phyloP scores from a whole-genome alignment of 129 eudicot genomes.

The Silybum marianum region DNA sequence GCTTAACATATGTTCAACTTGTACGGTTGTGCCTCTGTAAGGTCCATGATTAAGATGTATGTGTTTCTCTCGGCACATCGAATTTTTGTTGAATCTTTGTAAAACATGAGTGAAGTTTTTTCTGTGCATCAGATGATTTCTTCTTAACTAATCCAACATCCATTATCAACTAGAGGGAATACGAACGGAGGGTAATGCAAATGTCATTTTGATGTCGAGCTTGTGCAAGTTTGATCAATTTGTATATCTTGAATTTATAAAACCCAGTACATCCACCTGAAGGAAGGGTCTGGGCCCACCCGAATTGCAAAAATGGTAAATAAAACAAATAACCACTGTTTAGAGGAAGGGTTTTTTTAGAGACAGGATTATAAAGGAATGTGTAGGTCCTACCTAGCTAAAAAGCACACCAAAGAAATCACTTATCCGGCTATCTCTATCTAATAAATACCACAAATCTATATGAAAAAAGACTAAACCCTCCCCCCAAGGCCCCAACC shows the following conservation, averaged over 20 bases:
- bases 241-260: not conserved
- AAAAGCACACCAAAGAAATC: not conserved
- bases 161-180: not conserved
- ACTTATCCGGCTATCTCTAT: not conserved
- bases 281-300: not conserved
- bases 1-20: not conserved
- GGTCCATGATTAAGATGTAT: slow-evolving; percentile 7
- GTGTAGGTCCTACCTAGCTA: not conserved
- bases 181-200: not conserved
- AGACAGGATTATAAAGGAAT: not conserved
- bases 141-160: not conserved
- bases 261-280: not conserved
- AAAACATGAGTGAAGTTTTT: not conserved
- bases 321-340: not conserved
- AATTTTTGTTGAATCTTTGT: not conserved
- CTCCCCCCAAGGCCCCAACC: not conserved
- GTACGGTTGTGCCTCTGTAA: not conserved
- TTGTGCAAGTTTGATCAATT: not conserved
- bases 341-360: not conserved
- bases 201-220: not conserved
- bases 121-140: not conserved
- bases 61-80: not conserved
- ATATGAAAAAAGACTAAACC: not conserved
- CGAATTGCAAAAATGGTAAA: not conserved
- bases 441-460: not conserved